Percentiles rank a stretch among this genome's conserved stretches.
These are phyloP conservation scores for Nannochloropsis oceanica DNA, from an alignment of 108 stramenopile genomes.

Conservation along the genomic window DNA sequence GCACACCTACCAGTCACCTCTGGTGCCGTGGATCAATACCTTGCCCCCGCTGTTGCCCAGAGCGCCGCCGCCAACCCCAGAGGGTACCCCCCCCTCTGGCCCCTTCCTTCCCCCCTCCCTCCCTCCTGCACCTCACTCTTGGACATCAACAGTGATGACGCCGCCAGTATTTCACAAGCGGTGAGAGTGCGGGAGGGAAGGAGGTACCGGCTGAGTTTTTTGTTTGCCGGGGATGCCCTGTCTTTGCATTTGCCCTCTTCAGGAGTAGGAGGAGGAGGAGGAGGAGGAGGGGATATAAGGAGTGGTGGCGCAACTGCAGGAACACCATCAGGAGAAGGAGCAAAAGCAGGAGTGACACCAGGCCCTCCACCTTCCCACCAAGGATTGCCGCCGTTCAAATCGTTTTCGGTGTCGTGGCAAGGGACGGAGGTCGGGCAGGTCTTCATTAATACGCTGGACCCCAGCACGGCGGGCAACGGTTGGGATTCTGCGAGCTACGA, in stretches of 20 bases:
- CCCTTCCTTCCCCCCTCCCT: neutral
- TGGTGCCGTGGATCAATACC: neutral
- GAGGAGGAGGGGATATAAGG: neutral
- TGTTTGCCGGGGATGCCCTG: neutral
- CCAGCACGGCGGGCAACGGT: neutral
- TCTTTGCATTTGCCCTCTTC: neutral
- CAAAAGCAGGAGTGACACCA: neutral
- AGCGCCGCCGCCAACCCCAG: neutral
- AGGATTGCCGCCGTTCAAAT: neutral
- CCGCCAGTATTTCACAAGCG: neutral
- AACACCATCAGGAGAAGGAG: neutral
- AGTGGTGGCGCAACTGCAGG: neutral
- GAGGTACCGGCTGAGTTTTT: neutral
- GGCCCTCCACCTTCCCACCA: neutral
- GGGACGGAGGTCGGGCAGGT: neutral
- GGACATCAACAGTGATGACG: neutral
- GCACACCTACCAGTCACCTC: neutral
- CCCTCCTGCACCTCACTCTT: neutral
- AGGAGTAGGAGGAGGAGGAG: neutral
- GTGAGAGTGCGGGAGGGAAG: neutral
- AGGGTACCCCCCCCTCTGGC: neutral
- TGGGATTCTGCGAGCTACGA: neutral
- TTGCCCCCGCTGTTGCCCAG: neutral
- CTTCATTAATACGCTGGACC: neutral
- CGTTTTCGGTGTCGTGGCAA: neutral